These are phyloP conservation scores for Aspergillus wentii DNA, from an alignment of 495 filamentous ascomycete genomes.

Conservation along the genomic window DNA sequence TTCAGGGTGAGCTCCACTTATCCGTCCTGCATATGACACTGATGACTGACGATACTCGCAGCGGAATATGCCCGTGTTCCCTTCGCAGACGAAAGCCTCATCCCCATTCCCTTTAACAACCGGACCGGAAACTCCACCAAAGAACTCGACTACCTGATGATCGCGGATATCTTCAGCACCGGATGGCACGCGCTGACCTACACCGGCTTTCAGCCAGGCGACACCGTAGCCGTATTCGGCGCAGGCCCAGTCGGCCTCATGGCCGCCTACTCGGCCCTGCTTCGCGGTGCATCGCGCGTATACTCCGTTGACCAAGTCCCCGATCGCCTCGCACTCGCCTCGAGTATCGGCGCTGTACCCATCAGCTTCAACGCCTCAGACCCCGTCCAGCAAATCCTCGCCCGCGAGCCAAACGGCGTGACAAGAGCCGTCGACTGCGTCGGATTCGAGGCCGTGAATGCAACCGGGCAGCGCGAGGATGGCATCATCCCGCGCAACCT, in stretches of 20 bases:
- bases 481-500: background rate
- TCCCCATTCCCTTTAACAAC: background rate
- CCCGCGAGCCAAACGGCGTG: conserved; percentile 6
- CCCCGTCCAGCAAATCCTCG: conserved; percentile 17
- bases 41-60: background rate
- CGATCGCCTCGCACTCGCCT: conserved; percentile 39
- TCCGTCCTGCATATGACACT: background rate
- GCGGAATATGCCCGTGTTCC: background rate
- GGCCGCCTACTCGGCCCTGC: conserved; percentile 29
- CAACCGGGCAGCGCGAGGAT: background rate
- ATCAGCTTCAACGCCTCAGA: conserved; percentile 33
- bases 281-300: conserved; percentile 36
- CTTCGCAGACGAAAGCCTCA: background rate
- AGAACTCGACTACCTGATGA: background rate
- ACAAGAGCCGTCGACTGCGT: conserved; percentile 4
- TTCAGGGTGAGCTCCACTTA: background rate
- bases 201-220: background rate
- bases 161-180: background rate
- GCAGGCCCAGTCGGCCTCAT: conserved; percentile 28
- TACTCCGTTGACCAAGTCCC: conserved; percentile 46
- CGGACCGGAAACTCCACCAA: background rate
- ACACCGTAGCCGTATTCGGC: background rate
- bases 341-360: conserved; percentile 41
- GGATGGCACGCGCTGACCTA: background rate
- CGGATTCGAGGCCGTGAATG: conserved; percentile 3